Evolutionary conservation across 2,329 filamentous ascomycete species (phyloP), one percentile per base, ranked within the genome.

Genomic region (Verticillium longisporum): DNA sequence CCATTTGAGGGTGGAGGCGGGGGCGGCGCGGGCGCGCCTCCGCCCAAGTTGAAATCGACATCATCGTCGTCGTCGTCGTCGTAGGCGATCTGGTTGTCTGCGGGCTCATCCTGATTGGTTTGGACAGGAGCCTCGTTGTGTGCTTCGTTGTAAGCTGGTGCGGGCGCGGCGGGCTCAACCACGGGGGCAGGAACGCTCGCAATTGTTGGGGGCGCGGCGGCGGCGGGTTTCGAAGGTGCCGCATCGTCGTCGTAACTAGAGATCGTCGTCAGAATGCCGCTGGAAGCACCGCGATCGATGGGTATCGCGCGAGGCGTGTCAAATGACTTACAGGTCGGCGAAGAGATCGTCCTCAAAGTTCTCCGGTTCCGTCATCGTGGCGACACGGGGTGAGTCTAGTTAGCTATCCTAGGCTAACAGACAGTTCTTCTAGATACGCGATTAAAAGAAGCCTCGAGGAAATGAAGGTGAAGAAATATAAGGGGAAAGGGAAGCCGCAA

Each of bases 311-410:
- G 38, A 21, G 36, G 26, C 37, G 13, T 4, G 26, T 26, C 26
- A 26, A 26, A 26, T n/a, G 21, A 67, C 91, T 78, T 81, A 97
- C 92, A 97, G 85, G 78, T 97, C 93, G 70, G 92, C 92, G 76
- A 97, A 97, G 77, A 97, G 90, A 83, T 97, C 92, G 71, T 97
- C 93, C 68, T 97, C 92, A 68, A 92, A 88, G 67, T 91, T 90
- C 71, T 93, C 90, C 59, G 84, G 80, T 70, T 95, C 91, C 56
- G 90, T 86, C 91, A 94, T 95, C 69, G 57, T 81, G 72, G 64
- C 61, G 26, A 10, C 4, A 4, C 9, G 4, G 10, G 18, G 2
- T 21, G 41, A n/a, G 21, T 50, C 11, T n/a, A 9, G 2, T 50
- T 26, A 26, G n/a, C 21, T 50, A n/a, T 11, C n/a, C 41, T 26